Percentiles rank a stretch among this genome's conserved stretches.
phyloP scores from a whole-genome alignment of 2,329 filamentous ascomycete species.

The Macrophomina tecta region DNA sequence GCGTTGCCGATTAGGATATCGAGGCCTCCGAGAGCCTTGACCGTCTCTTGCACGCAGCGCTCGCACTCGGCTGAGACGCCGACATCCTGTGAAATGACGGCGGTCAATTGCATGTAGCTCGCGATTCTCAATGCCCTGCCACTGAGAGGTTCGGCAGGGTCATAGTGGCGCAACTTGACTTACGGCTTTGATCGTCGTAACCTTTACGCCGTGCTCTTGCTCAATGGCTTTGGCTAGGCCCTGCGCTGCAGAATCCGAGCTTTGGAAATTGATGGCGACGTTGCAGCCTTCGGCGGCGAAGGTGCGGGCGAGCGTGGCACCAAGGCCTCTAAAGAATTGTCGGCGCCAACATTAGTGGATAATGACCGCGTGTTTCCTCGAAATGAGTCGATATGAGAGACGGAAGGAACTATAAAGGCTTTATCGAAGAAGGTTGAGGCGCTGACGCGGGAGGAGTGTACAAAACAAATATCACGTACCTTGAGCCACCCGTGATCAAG shows the following conservation, averaged over 20 bases:
- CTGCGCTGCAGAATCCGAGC: conserved; percentile 64
- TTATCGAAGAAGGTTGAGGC: not conserved
- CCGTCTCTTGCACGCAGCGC: conserved; percentile 64
- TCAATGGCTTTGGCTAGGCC: conserved; percentile 63
- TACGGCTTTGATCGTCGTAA: conserved; percentile 66
- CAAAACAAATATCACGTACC: conserved; percentile 50
- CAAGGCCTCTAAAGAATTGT: conserved; percentile 64
- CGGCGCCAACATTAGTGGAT: too few relatives aligned
- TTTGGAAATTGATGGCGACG: conserved; percentile 76
- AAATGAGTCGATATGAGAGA: too few relatives aligned
- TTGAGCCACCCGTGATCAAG: conserved; percentile 68
- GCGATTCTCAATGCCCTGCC: not conserved
- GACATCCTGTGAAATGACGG: conserved; percentile 58
- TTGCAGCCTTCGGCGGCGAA: conserved; percentile 73
- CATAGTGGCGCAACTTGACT: conserved; percentile 32
- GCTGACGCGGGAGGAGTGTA: too few relatives aligned
- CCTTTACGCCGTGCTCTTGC: conserved; percentile 57
- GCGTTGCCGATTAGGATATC: conserved; percentile 81
- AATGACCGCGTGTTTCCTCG: too few relatives aligned
- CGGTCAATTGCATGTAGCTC: not conserved
- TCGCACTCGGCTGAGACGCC: conserved; percentile 64
- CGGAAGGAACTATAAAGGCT: not conserved
- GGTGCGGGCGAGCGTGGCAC: conserved; percentile 69
- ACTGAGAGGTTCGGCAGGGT: too few relatives aligned
- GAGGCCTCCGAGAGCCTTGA: conserved; percentile 69